phyloP scores from a whole-genome alignment of 2,329 filamentous ascomycete genomes.

The Stemphylium vesicarium region DNA sequence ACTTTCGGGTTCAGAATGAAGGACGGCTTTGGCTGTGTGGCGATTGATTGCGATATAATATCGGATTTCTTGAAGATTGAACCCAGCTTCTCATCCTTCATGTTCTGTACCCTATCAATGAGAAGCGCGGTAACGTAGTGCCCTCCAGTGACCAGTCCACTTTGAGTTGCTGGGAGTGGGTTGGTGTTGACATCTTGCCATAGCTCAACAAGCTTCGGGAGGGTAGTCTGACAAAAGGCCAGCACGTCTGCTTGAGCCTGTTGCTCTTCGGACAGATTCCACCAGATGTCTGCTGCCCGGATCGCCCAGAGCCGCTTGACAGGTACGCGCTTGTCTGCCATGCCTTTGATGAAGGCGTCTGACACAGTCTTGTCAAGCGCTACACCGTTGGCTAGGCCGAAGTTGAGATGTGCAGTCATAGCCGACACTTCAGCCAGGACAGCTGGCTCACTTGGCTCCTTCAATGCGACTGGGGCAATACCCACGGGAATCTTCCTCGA shows the following conservation, averaged over 20 bases:
- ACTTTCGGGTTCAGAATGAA: constrained; percentile 85
- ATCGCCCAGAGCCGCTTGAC: constrained; percentile 83
- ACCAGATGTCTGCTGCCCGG: constrained; percentile 73
- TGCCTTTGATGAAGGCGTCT: constrained; percentile 79
- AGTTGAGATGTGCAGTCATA: constrained; percentile 69
- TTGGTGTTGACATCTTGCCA: constrained; percentile 83
- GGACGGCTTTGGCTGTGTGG: constrained; percentile 79
- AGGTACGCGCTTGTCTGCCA: constrained; percentile 81
- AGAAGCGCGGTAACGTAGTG: constrained; percentile 74
- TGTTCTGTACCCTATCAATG: constrained; percentile 59
- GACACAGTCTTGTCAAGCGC: constrained; percentile 70
- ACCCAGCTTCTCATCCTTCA: constrained; percentile 63
- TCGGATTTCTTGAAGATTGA: constrained; percentile 67
- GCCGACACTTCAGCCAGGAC: constrained; percentile 76
- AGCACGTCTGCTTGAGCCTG: constrained; percentile 56
- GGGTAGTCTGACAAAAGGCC: constrained; percentile 57
- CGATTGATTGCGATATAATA: constrained; percentile 69
- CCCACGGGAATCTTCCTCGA: constrained; percentile 71
- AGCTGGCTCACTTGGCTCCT: constrained; percentile 89
- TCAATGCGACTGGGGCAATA: constrained; percentile 72
- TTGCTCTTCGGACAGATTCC: constrained; percentile 58
- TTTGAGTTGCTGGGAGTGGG: constrained; percentile 79
- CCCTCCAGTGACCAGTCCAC: constrained; percentile 78
- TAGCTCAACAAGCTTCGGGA: constrained; percentile 67
- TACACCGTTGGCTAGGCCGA: constrained; percentile 65